A percentile compares a stretch with the other conserved stretches of the same genome.
phyloP scores from a whole-genome alignment of 176 grass and related monocot species.

The Microstegium vimineum region DNA sequence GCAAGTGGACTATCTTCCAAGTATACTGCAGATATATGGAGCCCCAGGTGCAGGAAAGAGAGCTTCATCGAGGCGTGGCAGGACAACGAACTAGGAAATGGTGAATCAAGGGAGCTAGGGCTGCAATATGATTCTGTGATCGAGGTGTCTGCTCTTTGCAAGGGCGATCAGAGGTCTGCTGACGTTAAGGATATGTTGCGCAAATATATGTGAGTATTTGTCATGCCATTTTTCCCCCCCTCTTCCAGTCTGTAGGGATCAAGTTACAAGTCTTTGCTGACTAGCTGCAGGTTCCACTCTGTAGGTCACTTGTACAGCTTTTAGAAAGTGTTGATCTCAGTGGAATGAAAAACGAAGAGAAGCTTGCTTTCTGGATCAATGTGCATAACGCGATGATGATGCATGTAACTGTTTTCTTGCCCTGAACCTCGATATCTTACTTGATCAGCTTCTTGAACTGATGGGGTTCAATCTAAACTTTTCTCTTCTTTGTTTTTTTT shows the following conservation, averaged over 20 bases:
- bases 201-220: slow-evolving; percentile 64
- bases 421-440: not conserved
- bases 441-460: not conserved
- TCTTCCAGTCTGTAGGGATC: not conserved
- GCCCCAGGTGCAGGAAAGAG: slow-evolving; percentile 73
- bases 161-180: slow-evolving; percentile 44
- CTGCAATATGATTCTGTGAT: slow-evolving; percentile 66
- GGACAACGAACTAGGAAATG: slow-evolving; percentile 32
- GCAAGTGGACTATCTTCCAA: slow-evolving; percentile 59
- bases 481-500: not conserved
- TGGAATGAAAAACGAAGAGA: slow-evolving; percentile 76
- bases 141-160: slow-evolving; percentile 72
- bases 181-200: slow-evolving; percentile 61
- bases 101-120: slow-evolving; percentile 45
- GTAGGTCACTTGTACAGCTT: slow-evolving; percentile 65
- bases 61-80: slow-evolving; percentile 45
- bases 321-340: slow-evolving; percentile 63
- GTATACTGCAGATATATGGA: slow-evolving; percentile 59
- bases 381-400: slow-evolving; percentile 96
- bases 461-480: not conserved
- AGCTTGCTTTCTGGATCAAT: slow-evolving; percentile 95
- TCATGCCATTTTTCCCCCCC: not conserved
- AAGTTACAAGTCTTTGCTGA: not conserved
- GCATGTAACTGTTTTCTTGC: slow-evolving; percentile 70
- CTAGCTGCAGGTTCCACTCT: not conserved